These are phyloP conservation scores for Benincasa hispida DNA, from an alignment of 306 rosid species.

Conservation along the genomic window DNA sequence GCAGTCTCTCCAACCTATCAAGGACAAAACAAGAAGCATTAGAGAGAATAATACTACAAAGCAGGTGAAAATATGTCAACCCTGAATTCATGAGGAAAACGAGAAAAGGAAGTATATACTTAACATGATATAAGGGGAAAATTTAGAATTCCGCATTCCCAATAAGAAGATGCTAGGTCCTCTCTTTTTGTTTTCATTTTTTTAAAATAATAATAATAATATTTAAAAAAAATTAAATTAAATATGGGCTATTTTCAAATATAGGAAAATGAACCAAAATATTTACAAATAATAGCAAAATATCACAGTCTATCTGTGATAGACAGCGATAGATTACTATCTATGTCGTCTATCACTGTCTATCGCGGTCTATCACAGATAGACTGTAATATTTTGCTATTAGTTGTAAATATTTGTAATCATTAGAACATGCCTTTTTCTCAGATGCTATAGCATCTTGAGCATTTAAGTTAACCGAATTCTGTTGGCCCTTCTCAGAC, in stretches of 20 bases:
- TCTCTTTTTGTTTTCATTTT: too few species aligned
- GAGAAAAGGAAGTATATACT: background rate
- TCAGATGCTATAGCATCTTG: conserved; percentile 28
- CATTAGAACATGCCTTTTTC: conserved; percentile 38
- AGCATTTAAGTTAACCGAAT: conserved; percentile 23
- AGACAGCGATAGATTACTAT: too few species aligned
- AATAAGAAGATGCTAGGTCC: background rate
- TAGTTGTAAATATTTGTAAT: too few species aligned
- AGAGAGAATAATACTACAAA: background rate
- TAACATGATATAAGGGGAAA: background rate
- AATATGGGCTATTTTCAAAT: too few species aligned
- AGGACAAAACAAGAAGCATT: background rate
- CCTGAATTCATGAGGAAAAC: background rate
- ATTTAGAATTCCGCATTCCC: background rate
- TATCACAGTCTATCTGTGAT: too few species aligned
- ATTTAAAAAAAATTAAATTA: too few species aligned
- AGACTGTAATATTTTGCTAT: too few species aligned
- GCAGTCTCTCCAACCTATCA: conserved; percentile 50
- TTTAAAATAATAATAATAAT: too few species aligned
- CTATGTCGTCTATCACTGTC: too few species aligned
- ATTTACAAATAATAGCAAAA: too few species aligned
- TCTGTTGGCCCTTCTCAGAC: conserved; percentile 31
- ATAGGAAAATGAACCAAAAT: too few species aligned
- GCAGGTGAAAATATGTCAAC: background rate
- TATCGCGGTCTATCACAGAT: too few species aligned